Conservation (phyloP, 164 flowering plant species). For the Sedum album region DNA sequence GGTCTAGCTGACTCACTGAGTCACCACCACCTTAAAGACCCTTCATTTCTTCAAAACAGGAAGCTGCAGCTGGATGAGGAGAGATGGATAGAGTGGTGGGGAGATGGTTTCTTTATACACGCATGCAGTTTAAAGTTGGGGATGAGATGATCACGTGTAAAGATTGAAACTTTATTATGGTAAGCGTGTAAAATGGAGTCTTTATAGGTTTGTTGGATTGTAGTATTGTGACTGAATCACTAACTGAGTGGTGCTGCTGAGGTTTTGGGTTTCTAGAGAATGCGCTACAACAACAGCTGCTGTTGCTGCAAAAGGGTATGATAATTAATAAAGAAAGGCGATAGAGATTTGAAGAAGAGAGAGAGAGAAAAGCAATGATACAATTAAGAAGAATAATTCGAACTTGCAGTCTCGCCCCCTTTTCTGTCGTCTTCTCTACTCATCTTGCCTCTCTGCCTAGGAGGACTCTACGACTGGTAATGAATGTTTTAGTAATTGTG, state of each 20-base stretch:
- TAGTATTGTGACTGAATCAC: neutral
- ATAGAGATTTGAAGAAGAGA: conserved; percentile 7
- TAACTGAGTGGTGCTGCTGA: neutral
- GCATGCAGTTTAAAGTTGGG: conserved; percentile 1
- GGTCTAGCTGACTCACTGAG: neutral
- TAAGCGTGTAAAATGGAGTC: conserved; percentile 7
- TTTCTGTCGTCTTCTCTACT: conserved; percentile 18
- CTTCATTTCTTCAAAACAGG: neutral
- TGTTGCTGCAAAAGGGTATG: neutral
- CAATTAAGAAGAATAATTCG: conserved; percentile 67
- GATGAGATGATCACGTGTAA: conserved; percentile 2
- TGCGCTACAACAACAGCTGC: neutral
- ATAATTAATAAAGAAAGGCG: conserved; percentile 1
- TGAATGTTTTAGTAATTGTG: neutral
- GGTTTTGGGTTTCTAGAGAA: neutral
- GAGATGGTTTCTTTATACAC: neutral
- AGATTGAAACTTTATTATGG: conserved; percentile 1
- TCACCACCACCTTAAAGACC: neutral
- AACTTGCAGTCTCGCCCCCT: conserved; percentile 39
- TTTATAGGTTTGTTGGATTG: neutral
- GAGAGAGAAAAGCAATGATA: conserved; percentile 41
- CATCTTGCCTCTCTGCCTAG: conserved; percentile 18
- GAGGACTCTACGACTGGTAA: neutral
- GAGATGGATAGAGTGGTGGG: conserved; percentile 5
- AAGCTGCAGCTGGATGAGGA: neutral